Base-by-base conservation (phyloP, 108 stramenopile species). In the Pseudonitzschia pungens region DNA sequence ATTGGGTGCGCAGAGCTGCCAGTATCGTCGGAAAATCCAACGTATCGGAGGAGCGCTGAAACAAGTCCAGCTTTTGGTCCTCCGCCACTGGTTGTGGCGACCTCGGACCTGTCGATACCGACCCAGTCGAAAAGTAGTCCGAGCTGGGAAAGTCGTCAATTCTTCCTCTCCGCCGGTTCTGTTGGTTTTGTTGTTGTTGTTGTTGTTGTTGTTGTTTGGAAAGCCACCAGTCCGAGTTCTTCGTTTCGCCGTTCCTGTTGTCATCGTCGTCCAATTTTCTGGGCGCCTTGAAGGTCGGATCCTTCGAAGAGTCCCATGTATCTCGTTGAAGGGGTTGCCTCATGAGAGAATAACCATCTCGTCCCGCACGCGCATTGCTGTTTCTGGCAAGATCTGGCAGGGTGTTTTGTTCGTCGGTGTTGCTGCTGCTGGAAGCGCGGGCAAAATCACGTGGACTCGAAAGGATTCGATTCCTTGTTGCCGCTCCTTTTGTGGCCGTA, bases 21-120 rank as follows among this genome's bases (percentile, higher is more conserved):
- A 93, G 43, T 4, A 93, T 78, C 4, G 72, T 55, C 27, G 83
- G 87, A 80, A 88, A 91, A 56, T 93, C 92, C 50, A 93, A 58
- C 2, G 89, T 88, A 27, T 91, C 90, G 12, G 86, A 52, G 24
- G 87, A 88, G 5, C 92, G 82, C 43, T 81, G 80, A 56, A 79
- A 81, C 42, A 93, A 73, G 73, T 93, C 84, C 8, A 93, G 48
- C 18, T 62, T 62, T 27, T 79, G 69, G 60, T 68, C 71, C 69
- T 76, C 73, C 16, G 48, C 3, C 36, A 65, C 51, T 63, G 36
- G 36, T 2, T 36, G 4, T 36, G 36, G 36, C 36, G 36, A 6
- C 4, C 4, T 2, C 36, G 36, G 41, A 31, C 27, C 76, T 31
- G 52, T 44, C 22, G 51, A 53, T 53, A 36, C 45, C 45, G 45